A percentile compares a stretch with the other conserved stretches of the same genome.
These are phyloP conservation scores for Cadophora luteo-olivacea DNA, from an alignment of 2,329 filamentous ascomycete genomes.

Conservation along the genomic window DNA sequence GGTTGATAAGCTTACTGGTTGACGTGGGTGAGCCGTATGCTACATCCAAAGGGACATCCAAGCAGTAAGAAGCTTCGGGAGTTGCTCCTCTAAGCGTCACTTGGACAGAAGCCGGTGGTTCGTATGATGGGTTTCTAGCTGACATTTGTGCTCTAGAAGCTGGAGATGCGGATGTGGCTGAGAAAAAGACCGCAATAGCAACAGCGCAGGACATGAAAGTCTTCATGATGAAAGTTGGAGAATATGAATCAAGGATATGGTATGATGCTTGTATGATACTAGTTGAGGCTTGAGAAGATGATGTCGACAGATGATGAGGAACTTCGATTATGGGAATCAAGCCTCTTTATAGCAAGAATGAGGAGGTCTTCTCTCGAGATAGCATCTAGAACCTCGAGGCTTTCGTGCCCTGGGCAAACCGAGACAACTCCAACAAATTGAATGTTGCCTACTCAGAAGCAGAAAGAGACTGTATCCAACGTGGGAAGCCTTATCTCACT, in stretches of 20 bases:
- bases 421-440: background rate
- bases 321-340: background rate
- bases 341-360: background rate
- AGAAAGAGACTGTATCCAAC: background rate
- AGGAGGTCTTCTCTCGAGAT: background rate
- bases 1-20: background rate
- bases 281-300: background rate
- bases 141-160: background rate
- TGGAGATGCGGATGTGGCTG: slow-evolving; percentile 4
- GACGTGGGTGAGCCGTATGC: background rate
- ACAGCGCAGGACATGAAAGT: background rate
- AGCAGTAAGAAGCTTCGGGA: slow-evolving; percentile 6
- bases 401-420: background rate
- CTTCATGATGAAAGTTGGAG: slow-evolving; percentile 1
- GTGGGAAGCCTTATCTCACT: background rate
- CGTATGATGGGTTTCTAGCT: background rate
- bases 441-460: background rate
- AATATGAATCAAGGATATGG: no score
- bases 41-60: slow-evolving; percentile 3
- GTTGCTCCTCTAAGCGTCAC: slow-evolving; percentile 12
- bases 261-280: background rate
- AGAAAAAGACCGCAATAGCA: slow-evolving; percentile 7
- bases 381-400: background rate
- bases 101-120: background rate
- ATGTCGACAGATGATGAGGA: background rate